Evolutionary conservation across 352 stramenopile species (phyloP), one percentile per base, ranked within the genome.

Genomic region (Pythium aristosporum): DNA sequence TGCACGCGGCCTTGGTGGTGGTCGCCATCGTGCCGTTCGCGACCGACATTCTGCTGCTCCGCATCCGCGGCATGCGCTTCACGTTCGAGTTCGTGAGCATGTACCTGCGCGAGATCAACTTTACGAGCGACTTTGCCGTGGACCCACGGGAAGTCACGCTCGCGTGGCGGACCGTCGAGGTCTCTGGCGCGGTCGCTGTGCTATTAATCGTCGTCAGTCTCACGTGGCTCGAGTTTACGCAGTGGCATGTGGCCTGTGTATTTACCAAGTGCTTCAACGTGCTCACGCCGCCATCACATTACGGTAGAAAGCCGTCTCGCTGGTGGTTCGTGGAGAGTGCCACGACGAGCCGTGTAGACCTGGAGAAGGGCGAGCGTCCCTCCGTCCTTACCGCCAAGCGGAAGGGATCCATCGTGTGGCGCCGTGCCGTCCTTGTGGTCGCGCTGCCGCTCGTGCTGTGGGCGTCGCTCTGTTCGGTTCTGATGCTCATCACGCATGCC

Each of bases 51-150:
- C 12, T 70, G 28, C 44, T 70, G 41, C 20, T 70, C 20, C 56
- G 63, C 18, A 57, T 34, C 42, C 63, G 63, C 34, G 42, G 28
- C 18, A 60, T 70, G 63, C 63, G 63, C 8, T 65, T 70, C 56
- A 61, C 63, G 30, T 65, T 70, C 25, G 42, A 56, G 12, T 70
- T 70, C 25, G 32, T 61, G 5, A 61, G 51, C 32, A 70, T 58
- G 56, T 65, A 65, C 56, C 28, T 65, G 12, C 39, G 51, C 49
- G 57, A 62, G 57, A 34, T 42, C 41, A 36, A 70, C 25, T 53
- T 46, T 20, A 46, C 39, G 39, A n/a, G 9, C 39, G 39, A n/a
- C 6, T 46, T 46, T 5, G 39, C 9, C 6, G 39, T 46, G 10
- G 39, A 46, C 18, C 39, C 39, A 11, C 18, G 18, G 5, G 39